Evolutionary conservation across 2,329 filamentous ascomycete species (phyloP), one percentile per base, ranked within the genome.

Genomic region (Nigrograna mackinnonii): DNA sequence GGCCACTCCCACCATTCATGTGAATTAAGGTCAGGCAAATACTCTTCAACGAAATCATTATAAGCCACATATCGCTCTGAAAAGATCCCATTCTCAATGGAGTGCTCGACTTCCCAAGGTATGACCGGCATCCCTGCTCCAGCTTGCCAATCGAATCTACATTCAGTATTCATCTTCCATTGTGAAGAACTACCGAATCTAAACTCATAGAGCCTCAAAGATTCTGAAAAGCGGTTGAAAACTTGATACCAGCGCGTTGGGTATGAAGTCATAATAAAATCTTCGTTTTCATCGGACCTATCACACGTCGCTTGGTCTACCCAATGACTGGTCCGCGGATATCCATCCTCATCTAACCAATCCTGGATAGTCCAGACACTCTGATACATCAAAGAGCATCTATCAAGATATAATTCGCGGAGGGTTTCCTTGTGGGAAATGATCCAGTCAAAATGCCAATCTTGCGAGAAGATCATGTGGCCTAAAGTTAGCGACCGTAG

Each of bases 381-480:
- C 14, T 40, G 39, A n/a, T 43, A 43, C 7, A 46, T 11, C 12
- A 46, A 40, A 13, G 43, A 40, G 19, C 46, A 49, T 11, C 43
- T 39, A 22, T 49, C 46, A 13, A 49, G 24, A 24, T 49, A 43
- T 2, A 46, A 33, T 24, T 40, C 37, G 7, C 34, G 34, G 6
- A 49, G 26, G 6, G 43, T 49, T 2, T n/a, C 18, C 18, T 17
- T 4, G 22, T 49, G 46, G 14, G 37, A 37, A 16, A 41, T 21
- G 6, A 49, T 49, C 46, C 46, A 49, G 20, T 46, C 36, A 18
- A 49, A 21, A 22, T 43, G 46, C 9, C n/a, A 18, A 18, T 49
- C 46, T 17, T 41, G 24, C 11, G 22, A 22, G 30, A 46, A 46
- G 2, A 49, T 11, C 14, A 36, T 34, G 4, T 43, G 34, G 2